Evolutionary conservation across 306 rosid species (phyloP).

Genomic region (Ziziphus jujuba): DNA sequence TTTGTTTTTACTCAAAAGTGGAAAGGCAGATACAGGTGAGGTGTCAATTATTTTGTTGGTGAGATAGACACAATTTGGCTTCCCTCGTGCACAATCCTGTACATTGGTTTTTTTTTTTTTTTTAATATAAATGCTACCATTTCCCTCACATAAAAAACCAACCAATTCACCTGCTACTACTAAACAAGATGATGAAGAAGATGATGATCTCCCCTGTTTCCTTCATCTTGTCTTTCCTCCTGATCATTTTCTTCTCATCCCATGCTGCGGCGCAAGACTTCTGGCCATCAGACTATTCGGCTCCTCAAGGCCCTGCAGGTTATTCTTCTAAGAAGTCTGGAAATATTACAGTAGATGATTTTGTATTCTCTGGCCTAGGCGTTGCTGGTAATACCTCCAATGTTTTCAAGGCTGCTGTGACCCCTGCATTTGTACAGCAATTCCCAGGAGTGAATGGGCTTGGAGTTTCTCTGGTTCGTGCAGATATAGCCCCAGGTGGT

Average conservation of each 20-base stretch:
- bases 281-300: conserved; percentile 70
- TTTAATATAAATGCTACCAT: no score
- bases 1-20: no score
- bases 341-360: conserved; percentile 55
- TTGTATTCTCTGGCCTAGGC: conserved; percentile 47
- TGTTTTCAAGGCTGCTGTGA: conserved; percentile 64
- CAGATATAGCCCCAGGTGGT: conserved; percentile 65
- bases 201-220: no score
- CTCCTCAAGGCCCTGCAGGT: conserved; percentile 60
- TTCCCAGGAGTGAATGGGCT: conserved; percentile 74
- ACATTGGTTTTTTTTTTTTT: no score
- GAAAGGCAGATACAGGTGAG: no score
- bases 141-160: no score
- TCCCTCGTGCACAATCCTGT: no score
- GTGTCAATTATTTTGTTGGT: no score
- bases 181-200: no score
- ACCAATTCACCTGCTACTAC: no score
- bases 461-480: conserved; percentile 56
- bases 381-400: conserved; percentile 51
- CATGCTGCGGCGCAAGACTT: conserved; percentile 57
- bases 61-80: no score
- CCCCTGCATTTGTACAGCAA: conserved; percentile 74
- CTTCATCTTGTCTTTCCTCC: conserved; percentile 42
- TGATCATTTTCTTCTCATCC: conserved; percentile 32
- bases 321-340: conserved; percentile 43